A percentile compares a stretch with the other conserved stretches of the same genome.
phyloP scores from a whole-genome alignment of 768 basidiomycete species.

The Boletellus ananiceps region DNA sequence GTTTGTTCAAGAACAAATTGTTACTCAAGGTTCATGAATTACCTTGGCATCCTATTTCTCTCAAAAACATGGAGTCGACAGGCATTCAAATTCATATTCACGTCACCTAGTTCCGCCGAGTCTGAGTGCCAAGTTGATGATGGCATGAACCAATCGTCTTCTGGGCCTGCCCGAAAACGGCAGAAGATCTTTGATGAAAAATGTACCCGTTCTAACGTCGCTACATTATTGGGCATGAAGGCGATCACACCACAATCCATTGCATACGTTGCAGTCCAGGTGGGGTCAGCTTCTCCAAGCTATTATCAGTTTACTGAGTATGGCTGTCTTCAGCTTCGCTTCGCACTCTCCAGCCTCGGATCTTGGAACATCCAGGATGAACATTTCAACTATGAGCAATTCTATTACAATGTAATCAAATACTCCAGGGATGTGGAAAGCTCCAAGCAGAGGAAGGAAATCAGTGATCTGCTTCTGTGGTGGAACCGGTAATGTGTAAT shows the following conservation, averaged over 20 bases:
- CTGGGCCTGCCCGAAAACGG: no score
- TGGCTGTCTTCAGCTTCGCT: conserved; percentile 1
- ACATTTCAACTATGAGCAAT: no score
- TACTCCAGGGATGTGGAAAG: no score
- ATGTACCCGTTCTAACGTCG: neutral
- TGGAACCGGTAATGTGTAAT: no score
- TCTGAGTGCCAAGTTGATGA: no score
- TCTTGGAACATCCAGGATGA: no score
- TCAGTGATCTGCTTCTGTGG: no score
- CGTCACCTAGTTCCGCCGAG: conserved; percentile 17
- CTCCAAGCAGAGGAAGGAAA: no score
- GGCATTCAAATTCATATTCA: conserved; percentile 17
- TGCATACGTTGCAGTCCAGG: conserved; percentile 25
- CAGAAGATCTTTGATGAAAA: neutral
- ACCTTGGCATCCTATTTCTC: neutral
- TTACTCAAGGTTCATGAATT: conserved; percentile 14
- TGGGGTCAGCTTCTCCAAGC: no score
- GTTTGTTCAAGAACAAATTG: conserved; percentile 16
- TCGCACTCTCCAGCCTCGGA: conserved; percentile 1
- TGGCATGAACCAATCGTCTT: no score
- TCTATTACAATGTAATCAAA: no score
- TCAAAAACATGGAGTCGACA: neutral
- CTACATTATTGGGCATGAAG: neutral
- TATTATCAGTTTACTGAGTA: no score
- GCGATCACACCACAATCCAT: neutral